Evolutionary conservation across 140 eudicot genomes (phyloP).

Genomic region (Cichorium intybus): DNA sequence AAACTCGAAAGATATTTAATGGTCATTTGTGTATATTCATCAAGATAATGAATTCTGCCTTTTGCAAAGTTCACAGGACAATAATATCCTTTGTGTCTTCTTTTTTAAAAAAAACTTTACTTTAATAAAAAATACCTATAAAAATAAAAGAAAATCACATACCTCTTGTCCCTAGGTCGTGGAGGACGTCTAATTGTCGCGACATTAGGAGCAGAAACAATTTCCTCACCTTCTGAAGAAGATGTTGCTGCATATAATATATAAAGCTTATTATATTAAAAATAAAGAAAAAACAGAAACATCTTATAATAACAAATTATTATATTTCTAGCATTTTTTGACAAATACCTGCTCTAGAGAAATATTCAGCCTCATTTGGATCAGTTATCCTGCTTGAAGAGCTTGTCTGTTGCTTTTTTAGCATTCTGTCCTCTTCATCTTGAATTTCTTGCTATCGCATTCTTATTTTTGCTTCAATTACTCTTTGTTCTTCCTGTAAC

Average conservation of each 20-base stretch:
- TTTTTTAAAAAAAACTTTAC: too few species aligned
- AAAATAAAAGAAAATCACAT: not conserved
- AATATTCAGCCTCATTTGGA: slow-evolving; percentile 42
- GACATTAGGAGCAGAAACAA: slow-evolving; percentile 49
- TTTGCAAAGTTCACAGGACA: too few species aligned
- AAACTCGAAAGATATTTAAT: not conserved
- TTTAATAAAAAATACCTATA: too few species aligned
- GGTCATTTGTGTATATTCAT: not conserved
- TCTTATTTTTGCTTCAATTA: slow-evolving; percentile 99
- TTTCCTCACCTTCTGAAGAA: slow-evolving; percentile 62
- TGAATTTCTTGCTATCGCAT: slow-evolving; percentile 83
- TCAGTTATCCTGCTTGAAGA: slow-evolving; percentile 47
- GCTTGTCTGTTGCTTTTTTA: slow-evolving; percentile 43
- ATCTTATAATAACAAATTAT: not conserved
- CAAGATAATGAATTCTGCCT: too few species aligned
- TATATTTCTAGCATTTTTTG: not conserved
- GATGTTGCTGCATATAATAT: slow-evolving; percentile 43
- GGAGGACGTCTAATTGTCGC: slow-evolving; percentile 42
- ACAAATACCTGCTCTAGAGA: slow-evolving; percentile 57
- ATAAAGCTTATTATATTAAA: not conserved
- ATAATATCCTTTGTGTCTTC: too few species aligned
- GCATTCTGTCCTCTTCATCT: slow-evolving; percentile 71
- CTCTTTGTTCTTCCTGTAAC: slow-evolving; percentile 92
- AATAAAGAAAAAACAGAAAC: not conserved
- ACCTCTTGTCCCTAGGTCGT: slow-evolving; percentile 73